phyloP scores from a whole-genome alignment of 179 eudicot species.

The Kewa caespitosa region DNA sequence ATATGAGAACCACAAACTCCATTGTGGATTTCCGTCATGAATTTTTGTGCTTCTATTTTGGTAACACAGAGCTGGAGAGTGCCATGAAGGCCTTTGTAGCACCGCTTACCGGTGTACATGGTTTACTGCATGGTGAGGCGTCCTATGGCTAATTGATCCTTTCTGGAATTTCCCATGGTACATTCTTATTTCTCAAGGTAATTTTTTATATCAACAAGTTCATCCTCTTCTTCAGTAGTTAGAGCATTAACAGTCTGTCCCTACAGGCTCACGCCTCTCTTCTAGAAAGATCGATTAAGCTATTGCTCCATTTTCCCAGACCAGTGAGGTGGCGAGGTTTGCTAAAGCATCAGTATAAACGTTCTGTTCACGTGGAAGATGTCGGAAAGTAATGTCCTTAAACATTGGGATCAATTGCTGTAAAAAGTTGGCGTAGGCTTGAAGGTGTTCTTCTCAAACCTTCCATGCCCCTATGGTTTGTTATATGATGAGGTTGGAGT shows the following conservation, averaged over 20 bases:
- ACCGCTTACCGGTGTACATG: background rate
- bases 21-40: too few relatives aligned
- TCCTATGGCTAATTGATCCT: too few relatives aligned
- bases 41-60: too few relatives aligned
- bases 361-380: background rate
- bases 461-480: too few relatives aligned
- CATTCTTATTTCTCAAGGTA: background rate
- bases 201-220: background rate
- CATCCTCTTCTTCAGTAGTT: background rate
- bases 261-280: background rate
- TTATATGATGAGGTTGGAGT: slow-evolving; percentile 1
- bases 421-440: background rate
- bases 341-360: background rate
- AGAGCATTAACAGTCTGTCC: too few relatives aligned
- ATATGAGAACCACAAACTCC: too few relatives aligned
- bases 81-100: background rate
- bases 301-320: background rate
- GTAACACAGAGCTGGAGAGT: background rate
- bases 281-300: background rate
- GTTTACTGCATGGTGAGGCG: background rate
- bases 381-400: background rate
- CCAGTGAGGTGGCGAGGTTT: too few relatives aligned
- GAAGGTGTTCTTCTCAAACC: background rate
- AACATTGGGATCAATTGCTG: background rate
- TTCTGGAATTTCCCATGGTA: background rate